Conservation (phyloP, 2,329 filamentous ascomycete species). For the Exophiala lecanii-corni region DNA sequence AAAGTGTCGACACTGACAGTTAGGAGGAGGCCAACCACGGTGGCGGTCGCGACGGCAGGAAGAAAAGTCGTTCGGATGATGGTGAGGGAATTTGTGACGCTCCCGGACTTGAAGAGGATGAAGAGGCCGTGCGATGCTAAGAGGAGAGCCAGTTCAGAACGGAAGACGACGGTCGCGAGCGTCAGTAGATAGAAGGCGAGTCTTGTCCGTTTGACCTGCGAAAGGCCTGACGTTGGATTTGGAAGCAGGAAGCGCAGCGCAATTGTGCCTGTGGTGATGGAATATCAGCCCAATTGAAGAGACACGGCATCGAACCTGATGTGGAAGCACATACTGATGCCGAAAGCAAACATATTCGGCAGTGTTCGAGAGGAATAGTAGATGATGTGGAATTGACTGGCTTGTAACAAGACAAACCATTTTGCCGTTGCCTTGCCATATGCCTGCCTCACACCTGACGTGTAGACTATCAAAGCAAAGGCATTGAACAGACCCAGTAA, state of each 20-base stretch:
- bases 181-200: constrained; percentile 71
- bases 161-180: constrained; percentile 76
- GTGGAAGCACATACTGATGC: constrained; percentile 65
- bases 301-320: too few relatives aligned
- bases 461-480: constrained; percentile 61
- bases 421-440: constrained; percentile 65
- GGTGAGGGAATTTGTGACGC: constrained; percentile 22
- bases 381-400: constrained; percentile 83
- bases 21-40: constrained; percentile 59
- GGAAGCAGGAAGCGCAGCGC: constrained; percentile 48
- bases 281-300: too few relatives aligned
- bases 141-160: constrained; percentile 80
- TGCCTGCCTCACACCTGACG: constrained; percentile 56
- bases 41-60: constrained; percentile 61
- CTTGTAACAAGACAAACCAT: constrained; percentile 77
- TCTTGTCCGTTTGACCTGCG: constrained; percentile 48
- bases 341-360: constrained; percentile 95
- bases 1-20: constrained; percentile 81
- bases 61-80: constrained; percentile 46
- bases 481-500: constrained; percentile 75
- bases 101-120: constrained; percentile 48
- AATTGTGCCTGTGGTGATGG: constrained; percentile 31
- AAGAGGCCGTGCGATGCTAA: constrained; percentile 64
- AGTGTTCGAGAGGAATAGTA: constrained; percentile 90
- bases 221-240: constrained; percentile 28